Conservation (phyloP, 2,329 filamentous ascomycete species). For the Paraconiothyrium brasiliense region DNA sequence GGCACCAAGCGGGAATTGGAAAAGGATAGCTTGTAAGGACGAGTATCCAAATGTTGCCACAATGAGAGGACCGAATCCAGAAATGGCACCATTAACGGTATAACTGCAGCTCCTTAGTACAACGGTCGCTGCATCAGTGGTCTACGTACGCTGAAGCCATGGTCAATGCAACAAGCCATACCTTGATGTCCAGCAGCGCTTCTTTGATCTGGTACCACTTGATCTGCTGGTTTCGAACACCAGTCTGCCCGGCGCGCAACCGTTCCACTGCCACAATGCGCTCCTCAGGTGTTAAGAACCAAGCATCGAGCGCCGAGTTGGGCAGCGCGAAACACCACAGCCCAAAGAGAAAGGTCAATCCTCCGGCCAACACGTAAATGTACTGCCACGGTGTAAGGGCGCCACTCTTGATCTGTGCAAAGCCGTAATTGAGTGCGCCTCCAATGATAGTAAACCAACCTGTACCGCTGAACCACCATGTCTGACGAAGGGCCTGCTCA, state of each 20-base stretch:
- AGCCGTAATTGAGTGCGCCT: constrained; percentile 44
- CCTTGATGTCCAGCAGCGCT: constrained; percentile 56
- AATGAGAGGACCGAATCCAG: constrained; percentile 48
- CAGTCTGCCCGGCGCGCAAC: constrained; percentile 58
- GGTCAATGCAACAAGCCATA: constrained; percentile 51
- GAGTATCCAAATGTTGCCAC: constrained; percentile 54
- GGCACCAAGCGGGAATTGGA: constrained; percentile 77
- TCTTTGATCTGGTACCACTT: constrained; percentile 63
- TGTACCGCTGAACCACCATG: constrained; percentile 71
- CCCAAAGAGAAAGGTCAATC: constrained; percentile 66
- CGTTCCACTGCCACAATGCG: constrained; percentile 62
- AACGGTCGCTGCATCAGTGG: not conserved
- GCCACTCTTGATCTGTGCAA: constrained; percentile 47
- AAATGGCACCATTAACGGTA: constrained; percentile 59
- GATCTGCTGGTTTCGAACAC: constrained; percentile 61
- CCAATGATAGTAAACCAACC: constrained; percentile 47
- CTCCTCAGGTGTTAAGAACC: constrained; percentile 73
- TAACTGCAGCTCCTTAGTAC: not conserved
- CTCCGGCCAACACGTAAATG: constrained; percentile 70
- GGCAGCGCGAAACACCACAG: constrained; percentile 74
- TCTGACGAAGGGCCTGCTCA: constrained; percentile 62
- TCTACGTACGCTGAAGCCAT: constrained; percentile 60
- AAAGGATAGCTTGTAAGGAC: constrained; percentile 51
- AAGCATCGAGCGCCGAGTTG: constrained; percentile 71
- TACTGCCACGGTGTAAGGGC: constrained; percentile 67